Percentiles rank a stretch among this genome's conserved stretches.
phyloP scores from a whole-genome alignment of 129 eudicot species.

The Escallonia herrerae region DNA sequence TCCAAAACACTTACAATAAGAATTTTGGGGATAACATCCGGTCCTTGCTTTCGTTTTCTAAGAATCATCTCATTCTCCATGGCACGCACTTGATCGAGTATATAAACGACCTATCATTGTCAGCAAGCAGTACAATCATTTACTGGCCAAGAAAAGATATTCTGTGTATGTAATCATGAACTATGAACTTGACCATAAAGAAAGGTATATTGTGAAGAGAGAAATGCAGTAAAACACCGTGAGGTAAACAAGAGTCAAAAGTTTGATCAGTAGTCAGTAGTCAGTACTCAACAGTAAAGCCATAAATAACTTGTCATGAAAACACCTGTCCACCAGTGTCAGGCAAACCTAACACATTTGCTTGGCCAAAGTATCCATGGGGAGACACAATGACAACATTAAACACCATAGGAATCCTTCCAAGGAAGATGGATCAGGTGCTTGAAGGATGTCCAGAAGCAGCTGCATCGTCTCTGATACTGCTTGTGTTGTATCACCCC shows the following conservation, averaged over 20 bases:
- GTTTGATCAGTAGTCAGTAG: neutral
- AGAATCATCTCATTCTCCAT: conserved; percentile 37
- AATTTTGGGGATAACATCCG: conserved; percentile 24
- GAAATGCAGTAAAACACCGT: neutral
- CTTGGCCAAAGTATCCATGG: conserved; percentile 37
- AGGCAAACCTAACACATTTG: conserved; percentile 29
- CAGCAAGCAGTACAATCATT: neutral
- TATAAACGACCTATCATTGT: conserved; percentile 27
- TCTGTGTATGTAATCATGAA: no score
- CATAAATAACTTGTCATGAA: no score
- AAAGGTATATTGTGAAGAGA: neutral
- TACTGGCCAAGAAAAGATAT: neutral
- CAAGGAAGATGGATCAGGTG: conserved; percentile 33
- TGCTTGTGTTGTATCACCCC: conserved; percentile 27
- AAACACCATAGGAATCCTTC: conserved; percentile 32
- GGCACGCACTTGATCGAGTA: conserved; percentile 42
- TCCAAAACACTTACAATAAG: conserved; percentile 23
- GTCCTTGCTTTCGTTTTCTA: conserved; percentile 31
- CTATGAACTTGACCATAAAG: no score
- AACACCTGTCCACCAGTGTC: conserved; percentile 36
- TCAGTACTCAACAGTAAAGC: no score
- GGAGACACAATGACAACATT: conserved; percentile 30
- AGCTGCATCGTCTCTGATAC: conserved; percentile 21
- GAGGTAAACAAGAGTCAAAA: neutral
- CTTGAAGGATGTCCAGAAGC: conserved; percentile 28